These are phyloP conservation scores for Ceratocystis harringtonii DNA, from an alignment of 2,329 filamentous ascomycete genomes.

Conservation along the genomic window DNA sequence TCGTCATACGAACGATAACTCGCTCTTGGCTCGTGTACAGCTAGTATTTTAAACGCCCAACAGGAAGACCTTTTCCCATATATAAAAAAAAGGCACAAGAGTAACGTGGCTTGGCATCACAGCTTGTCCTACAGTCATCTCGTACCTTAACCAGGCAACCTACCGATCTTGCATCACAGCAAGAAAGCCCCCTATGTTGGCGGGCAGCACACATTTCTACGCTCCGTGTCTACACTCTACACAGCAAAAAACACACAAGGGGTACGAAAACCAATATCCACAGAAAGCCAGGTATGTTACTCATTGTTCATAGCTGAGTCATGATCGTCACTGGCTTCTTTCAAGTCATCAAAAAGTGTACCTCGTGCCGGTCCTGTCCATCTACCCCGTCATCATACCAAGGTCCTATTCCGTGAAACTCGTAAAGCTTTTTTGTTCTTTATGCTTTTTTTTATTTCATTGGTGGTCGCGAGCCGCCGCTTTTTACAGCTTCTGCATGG, in stretches of 20 bases:
- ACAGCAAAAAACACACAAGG: background rate
- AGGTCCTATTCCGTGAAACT: background rate
- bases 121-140: too few species aligned
- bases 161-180: too few species aligned
- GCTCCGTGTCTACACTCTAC: background rate
- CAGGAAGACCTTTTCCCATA: too few species aligned
- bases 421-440: slow-evolving; percentile 15
- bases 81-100: too few species aligned
- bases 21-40: too few species aligned
- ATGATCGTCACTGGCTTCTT: background rate
- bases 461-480: slow-evolving; percentile 16
- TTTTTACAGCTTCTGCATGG: slow-evolving; percentile 94
- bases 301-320: slow-evolving; percentile 8
- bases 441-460: slow-evolving; percentile 15
- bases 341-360: slow-evolving; percentile 7
- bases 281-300: slow-evolving; percentile 8
- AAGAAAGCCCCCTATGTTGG: too few species aligned
- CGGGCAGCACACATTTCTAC: too few species aligned
- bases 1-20: too few species aligned
- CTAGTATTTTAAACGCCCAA: too few species aligned
- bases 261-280: background rate
- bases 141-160: too few species aligned
- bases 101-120: too few species aligned
- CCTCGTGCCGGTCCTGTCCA: slow-evolving; percentile 6
- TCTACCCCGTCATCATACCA: background rate